Conservation (phyloP, 1,139 yeast genomes). For the Kodamaea plutei region DNA sequence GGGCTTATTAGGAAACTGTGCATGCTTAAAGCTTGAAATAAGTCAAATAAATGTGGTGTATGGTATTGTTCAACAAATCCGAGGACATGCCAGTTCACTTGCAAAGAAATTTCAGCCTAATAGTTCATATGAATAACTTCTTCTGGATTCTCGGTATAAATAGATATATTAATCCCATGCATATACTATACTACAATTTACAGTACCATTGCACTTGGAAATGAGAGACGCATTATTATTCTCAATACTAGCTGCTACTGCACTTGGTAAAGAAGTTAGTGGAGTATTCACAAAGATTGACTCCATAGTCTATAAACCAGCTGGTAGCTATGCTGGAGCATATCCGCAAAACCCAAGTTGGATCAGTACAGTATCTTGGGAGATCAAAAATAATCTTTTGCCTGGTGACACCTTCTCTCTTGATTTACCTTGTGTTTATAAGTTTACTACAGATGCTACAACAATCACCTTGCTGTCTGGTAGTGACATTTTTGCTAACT, state of each 20-base stretch:
- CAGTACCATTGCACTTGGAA: no score
- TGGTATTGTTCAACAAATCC: no score
- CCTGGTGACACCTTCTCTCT: slow-evolving; percentile 29
- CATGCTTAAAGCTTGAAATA: no score
- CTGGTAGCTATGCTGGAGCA: not conserved
- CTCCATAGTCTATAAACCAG: slow-evolving; percentile 2
- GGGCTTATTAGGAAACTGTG: no score
- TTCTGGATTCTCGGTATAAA: no score
- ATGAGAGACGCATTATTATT: no score
- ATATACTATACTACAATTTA: no score
- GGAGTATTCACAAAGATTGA: slow-evolving; percentile 7
- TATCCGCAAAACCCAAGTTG: slow-evolving; percentile 20
- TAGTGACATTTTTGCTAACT: slow-evolving; percentile 20
- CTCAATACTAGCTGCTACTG: not conserved
- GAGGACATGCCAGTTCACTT: no score
- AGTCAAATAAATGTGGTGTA: no score
- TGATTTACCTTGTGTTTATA: slow-evolving; percentile 24
- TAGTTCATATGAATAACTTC: no score
- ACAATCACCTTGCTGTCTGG: slow-evolving; percentile 7
- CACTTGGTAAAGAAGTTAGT: slow-evolving; percentile 3
- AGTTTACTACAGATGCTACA: slow-evolving; percentile 14
- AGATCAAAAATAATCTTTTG: slow-evolving; percentile 15
- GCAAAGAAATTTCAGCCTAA: no score
- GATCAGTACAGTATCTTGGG: slow-evolving; percentile 24
- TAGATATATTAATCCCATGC: no score